Conservation (phyloP, 1,284 basidiomycete genomes). For the Singerocomus inundabilis region DNA sequence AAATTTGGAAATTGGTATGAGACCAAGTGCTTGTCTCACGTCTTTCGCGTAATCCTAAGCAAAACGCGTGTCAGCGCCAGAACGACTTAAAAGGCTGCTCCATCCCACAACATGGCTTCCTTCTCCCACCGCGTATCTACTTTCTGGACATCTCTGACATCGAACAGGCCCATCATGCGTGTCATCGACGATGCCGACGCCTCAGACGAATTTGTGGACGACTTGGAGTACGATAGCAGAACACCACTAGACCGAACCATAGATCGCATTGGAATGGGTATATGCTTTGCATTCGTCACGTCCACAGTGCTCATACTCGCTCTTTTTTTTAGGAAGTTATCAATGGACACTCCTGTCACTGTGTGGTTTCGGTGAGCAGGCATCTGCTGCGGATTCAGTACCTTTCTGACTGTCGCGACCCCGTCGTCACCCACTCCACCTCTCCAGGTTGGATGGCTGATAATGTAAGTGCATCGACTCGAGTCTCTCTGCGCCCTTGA, state of each 20-base stretch:
- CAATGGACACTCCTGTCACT: slow-evolving; percentile 80
- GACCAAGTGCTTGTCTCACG: slow-evolving; percentile 10
- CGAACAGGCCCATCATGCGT: slow-evolving; percentile 26
- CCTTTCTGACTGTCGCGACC: neutral
- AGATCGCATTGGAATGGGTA: slow-evolving; percentile 88
- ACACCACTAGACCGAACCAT: slow-evolving; percentile 84
- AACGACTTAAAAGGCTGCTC: neutral
- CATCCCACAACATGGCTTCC: slow-evolving; percentile 31
- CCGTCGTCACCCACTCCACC: neutral
- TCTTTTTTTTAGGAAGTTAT: slow-evolving; percentile 53
- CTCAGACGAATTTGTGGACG: slow-evolving; percentile 35
- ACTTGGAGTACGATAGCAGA: slow-evolving; percentile 46
- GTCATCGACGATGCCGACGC: slow-evolving; percentile 38
- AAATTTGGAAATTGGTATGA: neutral
- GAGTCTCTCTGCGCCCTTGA: slow-evolving; percentile 27
- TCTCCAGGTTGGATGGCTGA: slow-evolving; percentile 78
- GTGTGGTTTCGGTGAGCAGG: slow-evolving; percentile 77
- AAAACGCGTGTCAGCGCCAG: neutral
- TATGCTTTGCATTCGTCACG: slow-evolving; percentile 9
- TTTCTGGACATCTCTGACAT: slow-evolving; percentile 42
- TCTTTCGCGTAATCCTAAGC: slow-evolving; percentile 16
- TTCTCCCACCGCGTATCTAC: slow-evolving; percentile 47
- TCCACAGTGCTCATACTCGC: neutral
- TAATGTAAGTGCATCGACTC: slow-evolving; percentile 54
- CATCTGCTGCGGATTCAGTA: too few relatives aligned